phyloP scores from a whole-genome alignment of 1,284 basidiomycete species.

The Ustilago shanxiensis region DNA sequence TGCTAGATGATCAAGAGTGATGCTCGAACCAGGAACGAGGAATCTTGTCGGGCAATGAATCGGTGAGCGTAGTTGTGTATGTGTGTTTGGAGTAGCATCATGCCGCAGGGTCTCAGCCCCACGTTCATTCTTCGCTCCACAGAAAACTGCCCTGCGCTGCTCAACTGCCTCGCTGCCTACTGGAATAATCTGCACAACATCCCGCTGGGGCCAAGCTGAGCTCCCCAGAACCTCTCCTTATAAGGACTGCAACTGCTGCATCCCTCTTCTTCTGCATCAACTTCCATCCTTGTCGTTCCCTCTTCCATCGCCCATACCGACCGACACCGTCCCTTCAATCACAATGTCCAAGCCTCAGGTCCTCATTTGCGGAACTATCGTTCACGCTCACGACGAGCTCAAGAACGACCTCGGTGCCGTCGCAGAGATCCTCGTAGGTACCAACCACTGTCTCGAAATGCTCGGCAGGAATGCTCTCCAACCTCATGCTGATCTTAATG shows the following conservation, averaged over 20 bases:
- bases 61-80: constrained; percentile 6
- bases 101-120: constrained; percentile 9
- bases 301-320: background rate
- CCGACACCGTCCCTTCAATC: background rate
- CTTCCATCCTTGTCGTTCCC: background rate
- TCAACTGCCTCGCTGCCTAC: background rate
- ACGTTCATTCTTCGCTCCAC: constrained; percentile 13
- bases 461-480: background rate
- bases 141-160: constrained; percentile 16
- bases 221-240: constrained; percentile 1
- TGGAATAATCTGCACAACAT: background rate
- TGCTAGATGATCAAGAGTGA: background rate
- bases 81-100: background rate
- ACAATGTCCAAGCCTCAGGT: constrained; percentile 58
- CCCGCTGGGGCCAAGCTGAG: constrained; percentile 10
- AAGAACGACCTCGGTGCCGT: constrained; percentile 50
- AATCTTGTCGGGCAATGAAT: background rate
- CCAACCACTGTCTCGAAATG: constrained; percentile 71
- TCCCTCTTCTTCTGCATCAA: background rate
- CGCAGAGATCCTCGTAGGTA: constrained; percentile 54
- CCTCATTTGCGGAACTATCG: constrained; percentile 57
- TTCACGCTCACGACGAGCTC: constrained; percentile 57
- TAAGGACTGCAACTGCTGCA: constrained; percentile 3
- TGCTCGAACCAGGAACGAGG: background rate
- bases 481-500: constrained; percentile 4